Evolutionary conservation across 345 rosid genomes (phyloP), one percentile per base, ranked within the genome.

Genomic region (Heritiera fomes): DNA sequence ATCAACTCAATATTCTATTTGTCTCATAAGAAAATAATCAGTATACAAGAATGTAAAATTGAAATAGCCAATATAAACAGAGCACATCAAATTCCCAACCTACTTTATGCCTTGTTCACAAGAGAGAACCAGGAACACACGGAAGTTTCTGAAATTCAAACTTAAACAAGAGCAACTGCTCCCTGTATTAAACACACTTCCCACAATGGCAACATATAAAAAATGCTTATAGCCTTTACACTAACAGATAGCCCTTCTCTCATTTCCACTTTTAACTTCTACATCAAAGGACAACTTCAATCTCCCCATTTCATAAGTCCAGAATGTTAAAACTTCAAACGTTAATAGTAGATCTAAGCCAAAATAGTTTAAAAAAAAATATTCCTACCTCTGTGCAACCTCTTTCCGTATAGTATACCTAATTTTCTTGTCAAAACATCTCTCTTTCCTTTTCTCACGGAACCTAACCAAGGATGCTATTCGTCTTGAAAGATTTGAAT

Each of bases 361-460:
- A 61, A 62, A 49, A 38, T 52, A 76, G 59, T 7, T 23, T 0
- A 23, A 23, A 23, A 23, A 6, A 47, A 50, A 20, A 45, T n/a
- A 4, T 8, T 8, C 74, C 46, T 81, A 91, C 95, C 95, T 89
- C 77, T 89, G 91, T 30, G 95, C 95, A 74, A 91, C 95, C 86
- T 91, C 93, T 83, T 88, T 90, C 47, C 95, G 86, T 70, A 91
- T 89, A 0, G 89, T 86, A 78, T 91, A 91, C 77, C 95, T 83
- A 83, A 91, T 90, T 85, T 89, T 91, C 88, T 91, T 91, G 82
- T 90, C 95, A 82, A 91, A 91, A 81, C 93, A 89, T 84, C 95
- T 85, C 86, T 90, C 95, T 87, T 91, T 91, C 30, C 93, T 82
- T 77, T 91, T 91, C 80, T 91, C 92, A 38, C 95, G 87, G 61